Evolutionary conservation across 2,329 filamentous ascomycete species (phyloP).

Genomic region (Ramularia collo-cygni): DNA sequence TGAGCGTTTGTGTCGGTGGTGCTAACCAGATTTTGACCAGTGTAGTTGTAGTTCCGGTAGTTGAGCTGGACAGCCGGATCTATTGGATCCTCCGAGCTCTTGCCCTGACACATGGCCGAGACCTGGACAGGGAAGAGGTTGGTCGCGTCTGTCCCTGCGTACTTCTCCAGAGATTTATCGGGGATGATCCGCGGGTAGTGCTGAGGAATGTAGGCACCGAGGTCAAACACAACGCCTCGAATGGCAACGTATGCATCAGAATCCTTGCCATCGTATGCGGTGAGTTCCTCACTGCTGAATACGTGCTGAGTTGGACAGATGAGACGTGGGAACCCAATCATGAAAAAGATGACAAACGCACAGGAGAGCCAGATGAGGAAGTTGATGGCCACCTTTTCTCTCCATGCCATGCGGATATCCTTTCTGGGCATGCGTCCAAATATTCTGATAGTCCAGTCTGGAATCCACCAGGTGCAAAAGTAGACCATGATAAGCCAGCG

Average conservation of each 20-base stretch:
- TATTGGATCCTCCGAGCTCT: constrained; percentile 57
- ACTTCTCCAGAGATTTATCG: constrained; percentile 60
- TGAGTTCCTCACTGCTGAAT: constrained; percentile 70
- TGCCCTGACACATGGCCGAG: constrained; percentile 79
- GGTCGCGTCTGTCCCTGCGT: constrained; percentile 83
- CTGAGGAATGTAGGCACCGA: constrained; percentile 62
- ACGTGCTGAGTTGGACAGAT: constrained; percentile 92
- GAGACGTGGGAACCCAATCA: constrained; percentile 75
- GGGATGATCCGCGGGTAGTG: constrained; percentile 71
- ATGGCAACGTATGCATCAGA: constrained; percentile 67
- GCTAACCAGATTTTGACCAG: constrained; percentile 59
- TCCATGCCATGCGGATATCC: constrained; percentile 87
- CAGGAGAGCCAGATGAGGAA: constrained; percentile 91
- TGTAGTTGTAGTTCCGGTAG: constrained; percentile 71
- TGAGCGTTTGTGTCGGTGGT: constrained; percentile 63
- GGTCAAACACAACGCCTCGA: constrained; percentile 81
- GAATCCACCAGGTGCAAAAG: constrained; percentile 76
- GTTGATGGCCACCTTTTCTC: constrained; percentile 97
- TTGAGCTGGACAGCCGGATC: constrained; percentile 73
- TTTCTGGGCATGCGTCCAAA: constrained; percentile 84
- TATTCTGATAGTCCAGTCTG: constrained; percentile 71
- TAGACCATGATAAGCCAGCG: constrained; percentile 85
- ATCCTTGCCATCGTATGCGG: constrained; percentile 64
- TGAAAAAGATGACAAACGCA: constrained; percentile 73
- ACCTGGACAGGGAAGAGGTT: constrained; percentile 90